Conservation (phyloP, 1,284 basidiomycete genomes). For the Cryptococcus hybrid region DNA sequence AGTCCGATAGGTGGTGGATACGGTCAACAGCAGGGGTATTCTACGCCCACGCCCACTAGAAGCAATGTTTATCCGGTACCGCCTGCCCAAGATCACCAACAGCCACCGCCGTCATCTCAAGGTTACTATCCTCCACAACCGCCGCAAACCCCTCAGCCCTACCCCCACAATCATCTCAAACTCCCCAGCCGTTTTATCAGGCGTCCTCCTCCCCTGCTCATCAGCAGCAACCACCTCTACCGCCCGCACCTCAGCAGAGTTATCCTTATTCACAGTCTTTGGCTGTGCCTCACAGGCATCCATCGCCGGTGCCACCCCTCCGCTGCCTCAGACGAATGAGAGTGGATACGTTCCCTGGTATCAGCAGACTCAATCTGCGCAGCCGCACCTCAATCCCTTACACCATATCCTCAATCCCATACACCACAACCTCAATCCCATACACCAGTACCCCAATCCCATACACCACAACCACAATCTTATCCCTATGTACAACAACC, state of each 20-base stretch:
- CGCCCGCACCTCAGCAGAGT: conserved; percentile 2
- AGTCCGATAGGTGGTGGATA: neutral
- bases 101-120: conserved; percentile 5
- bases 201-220: neutral
- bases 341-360: conserved; percentile 43
- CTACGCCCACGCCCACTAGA: conserved; percentile 1
- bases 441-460: neutral
- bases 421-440: too few relatives aligned
- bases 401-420: too few relatives aligned
- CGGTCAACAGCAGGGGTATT: neutral
- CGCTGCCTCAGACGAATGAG: conserved; percentile 7
- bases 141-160: neutral
- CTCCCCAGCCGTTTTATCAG: neutral
- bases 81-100: conserved; percentile 5
- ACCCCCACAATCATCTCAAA: conserved; percentile 15
- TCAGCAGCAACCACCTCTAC: conserved; percentile 11
- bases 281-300: conserved; percentile 14
- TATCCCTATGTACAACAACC: conserved; percentile 8
- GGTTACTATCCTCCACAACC: conserved; percentile 5
- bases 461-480: neutral
- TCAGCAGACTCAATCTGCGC: conserved; percentile 38
- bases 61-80: conserved; percentile 10
- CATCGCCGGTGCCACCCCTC: conserved; percentile 15
- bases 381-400: too few relatives aligned
- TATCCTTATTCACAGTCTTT: neutral